A percentile compares a stretch with the other conserved stretches of the same genome.
These are phyloP conservation scores for Tricladium varicosporioides DNA, from an alignment of 2,329 filamentous ascomycete species.

Conservation along the genomic window DNA sequence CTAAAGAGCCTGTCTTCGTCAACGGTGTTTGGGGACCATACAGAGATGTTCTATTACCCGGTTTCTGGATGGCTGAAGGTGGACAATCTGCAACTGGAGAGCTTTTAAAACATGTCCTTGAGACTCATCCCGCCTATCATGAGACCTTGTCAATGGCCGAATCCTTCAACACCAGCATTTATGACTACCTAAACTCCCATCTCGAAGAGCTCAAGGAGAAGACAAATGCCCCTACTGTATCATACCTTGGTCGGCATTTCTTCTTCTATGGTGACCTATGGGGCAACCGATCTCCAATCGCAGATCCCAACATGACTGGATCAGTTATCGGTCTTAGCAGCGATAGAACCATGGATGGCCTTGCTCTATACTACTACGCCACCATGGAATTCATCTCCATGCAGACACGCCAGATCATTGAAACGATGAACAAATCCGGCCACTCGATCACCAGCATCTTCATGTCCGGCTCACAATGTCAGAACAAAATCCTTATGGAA, in stretches of 20 bases:
- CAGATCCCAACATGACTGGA: constrained; percentile 90
- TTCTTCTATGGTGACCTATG: constrained; percentile 99
- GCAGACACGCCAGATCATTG: constrained; percentile 93
- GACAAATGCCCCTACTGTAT: constrained; percentile 69
- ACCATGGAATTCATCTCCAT: constrained; percentile 98
- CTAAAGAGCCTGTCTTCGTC: constrained; percentile 87
- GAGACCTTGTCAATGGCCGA: constrained; percentile 77
- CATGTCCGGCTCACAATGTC: constrained; percentile 98
- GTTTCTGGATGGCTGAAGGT: constrained; percentile 95
- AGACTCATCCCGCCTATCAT: constrained; percentile 88
- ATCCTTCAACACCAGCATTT: constrained; percentile 83
- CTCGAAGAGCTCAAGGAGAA: constrained; percentile 73
- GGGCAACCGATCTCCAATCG: constrained; percentile 92
- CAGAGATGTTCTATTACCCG: constrained; percentile 85
- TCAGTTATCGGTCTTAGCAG: constrained; percentile 82
- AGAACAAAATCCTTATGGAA: constrained; percentile 89
- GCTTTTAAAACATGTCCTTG: constrained; percentile 87
- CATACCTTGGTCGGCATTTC: constrained; percentile 86
- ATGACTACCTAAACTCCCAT: constrained; percentile 90
- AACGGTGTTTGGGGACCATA: constrained; percentile 97
- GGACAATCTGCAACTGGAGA: constrained; percentile 96
- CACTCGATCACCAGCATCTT: constrained; percentile 91
- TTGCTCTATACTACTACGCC: constrained; percentile 90
- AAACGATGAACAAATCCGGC: constrained; percentile 87
- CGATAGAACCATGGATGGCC: constrained; percentile 81